Percentiles rank a stretch among this genome's conserved stretches.
Evolutionary conservation across 306 rosid species (phyloP).

Genomic region (Myrica gale): DNA sequence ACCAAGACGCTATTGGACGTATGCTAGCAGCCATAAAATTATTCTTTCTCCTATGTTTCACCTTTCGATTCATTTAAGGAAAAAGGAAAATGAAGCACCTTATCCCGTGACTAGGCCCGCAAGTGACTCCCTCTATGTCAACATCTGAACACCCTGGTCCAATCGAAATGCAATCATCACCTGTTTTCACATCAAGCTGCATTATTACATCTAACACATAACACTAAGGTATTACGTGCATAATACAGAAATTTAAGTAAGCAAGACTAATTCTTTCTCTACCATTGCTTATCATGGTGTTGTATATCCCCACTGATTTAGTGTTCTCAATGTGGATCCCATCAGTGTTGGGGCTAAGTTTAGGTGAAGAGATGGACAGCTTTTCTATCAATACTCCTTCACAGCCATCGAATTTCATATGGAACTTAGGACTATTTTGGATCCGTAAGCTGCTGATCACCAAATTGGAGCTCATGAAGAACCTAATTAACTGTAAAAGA

Average conservation of each 20-base stretch:
- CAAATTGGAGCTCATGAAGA: conserved; percentile 88
- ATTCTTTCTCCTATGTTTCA: conserved; percentile 5
- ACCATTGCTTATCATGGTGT: conserved; percentile 85
- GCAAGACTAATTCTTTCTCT: not conserved
- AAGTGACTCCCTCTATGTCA: conserved; percentile 74
- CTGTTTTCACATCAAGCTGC: conserved; percentile 36
- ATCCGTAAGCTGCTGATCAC: conserved; percentile 57
- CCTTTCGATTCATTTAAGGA: conserved; percentile 13
- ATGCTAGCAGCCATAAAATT: conserved; percentile 5
- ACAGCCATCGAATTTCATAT: conserved; percentile 88
- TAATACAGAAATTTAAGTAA: not conserved
- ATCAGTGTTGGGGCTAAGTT: conserved; percentile 94
- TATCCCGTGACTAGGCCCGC: conserved; percentile 95
- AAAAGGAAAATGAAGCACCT: conserved; percentile 45
- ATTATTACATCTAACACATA: conserved; percentile 14
- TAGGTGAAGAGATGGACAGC: conserved; percentile 76
- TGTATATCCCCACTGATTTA: conserved; percentile 56
- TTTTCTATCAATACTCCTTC: conserved; percentile 68
- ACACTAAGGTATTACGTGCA: not conserved
- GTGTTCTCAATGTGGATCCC: conserved; percentile 88
- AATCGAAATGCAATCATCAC: conserved; percentile 93
- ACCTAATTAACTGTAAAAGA: conserved; percentile 62
- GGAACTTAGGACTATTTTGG: conserved; percentile 83
- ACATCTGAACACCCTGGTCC: conserved; percentile 86
- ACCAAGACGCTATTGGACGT: not conserved